Conservation (phyloP, 257 asterid species). For the Solanum gracilifrons region DNA sequence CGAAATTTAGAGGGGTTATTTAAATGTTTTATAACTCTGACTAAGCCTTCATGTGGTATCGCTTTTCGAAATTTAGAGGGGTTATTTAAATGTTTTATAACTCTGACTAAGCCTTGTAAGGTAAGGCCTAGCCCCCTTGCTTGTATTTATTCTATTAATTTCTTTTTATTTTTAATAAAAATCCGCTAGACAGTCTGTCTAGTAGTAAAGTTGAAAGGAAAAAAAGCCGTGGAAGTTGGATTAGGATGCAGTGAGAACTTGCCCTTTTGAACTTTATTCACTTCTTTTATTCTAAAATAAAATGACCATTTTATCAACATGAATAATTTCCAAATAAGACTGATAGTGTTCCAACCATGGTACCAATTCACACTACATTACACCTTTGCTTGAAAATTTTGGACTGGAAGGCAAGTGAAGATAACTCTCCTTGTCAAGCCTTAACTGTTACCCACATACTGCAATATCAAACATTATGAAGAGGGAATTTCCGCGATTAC, state of each 20-base stretch:
- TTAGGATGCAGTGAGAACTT: neutral
- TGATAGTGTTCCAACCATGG: neutral
- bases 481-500: neutral
- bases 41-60: neutral
- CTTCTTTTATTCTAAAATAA: no score
- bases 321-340: neutral
- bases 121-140: accelerated
- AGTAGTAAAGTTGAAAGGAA: no score
- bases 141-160: neutral
- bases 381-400: neutral
- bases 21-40: neutral
- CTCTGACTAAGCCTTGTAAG: neutral
- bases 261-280: neutral
- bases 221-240: neutral
- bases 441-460: neutral
- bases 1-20: no score
- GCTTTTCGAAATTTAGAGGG: no score
- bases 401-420: neutral
- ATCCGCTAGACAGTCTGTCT: accelerated
- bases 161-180: neutral
- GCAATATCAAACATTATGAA: neutral
- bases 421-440: neutral
- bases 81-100: no score
- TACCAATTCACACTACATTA: neutral
- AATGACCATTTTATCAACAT: neutral